These are phyloP conservation scores for Saraca asoca DNA, from an alignment of 331 rosid species.

Conservation along the genomic window DNA sequence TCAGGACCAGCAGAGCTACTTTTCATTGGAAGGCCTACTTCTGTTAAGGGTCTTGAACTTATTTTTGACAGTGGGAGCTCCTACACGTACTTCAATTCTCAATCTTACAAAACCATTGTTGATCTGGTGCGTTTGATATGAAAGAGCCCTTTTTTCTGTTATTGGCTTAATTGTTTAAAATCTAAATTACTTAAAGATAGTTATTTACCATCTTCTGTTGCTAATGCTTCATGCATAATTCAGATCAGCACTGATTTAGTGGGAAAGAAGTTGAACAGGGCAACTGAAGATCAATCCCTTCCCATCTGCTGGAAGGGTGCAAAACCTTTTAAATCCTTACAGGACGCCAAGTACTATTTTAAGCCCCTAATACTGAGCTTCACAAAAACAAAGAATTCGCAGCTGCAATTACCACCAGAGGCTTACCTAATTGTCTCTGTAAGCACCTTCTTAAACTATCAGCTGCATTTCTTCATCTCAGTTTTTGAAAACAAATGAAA, in stretches of 20 bases:
- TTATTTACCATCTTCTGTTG: neutral
- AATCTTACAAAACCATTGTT: constrained; percentile 47
- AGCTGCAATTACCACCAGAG: constrained; percentile 56
- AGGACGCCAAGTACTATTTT: constrained; percentile 51
- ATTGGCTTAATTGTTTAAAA: too few species aligned
- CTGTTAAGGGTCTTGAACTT: constrained; percentile 49
- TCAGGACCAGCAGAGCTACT: constrained; percentile 73
- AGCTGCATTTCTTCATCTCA: neutral
- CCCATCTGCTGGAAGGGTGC: constrained; percentile 80
- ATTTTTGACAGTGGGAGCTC: constrained; percentile 89
- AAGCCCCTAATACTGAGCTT: constrained; percentile 58
- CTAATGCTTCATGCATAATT: constrained; percentile 21
- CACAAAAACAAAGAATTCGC: constrained; percentile 40
- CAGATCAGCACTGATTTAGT: constrained; percentile 58
- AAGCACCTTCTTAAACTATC: constrained; percentile 37
- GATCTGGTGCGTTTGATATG: constrained; percentile 57
- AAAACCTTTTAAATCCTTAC: constrained; percentile 55
- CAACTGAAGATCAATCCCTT: constrained; percentile 49
- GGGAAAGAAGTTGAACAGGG: constrained; percentile 54
- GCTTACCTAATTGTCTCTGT: constrained; percentile 71
- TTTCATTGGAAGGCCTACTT: constrained; percentile 53
- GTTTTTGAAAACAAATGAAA: neutral
- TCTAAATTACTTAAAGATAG: neutral
- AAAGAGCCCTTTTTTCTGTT: too few species aligned
- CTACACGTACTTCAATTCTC: constrained; percentile 67